A percentile compares a stretch with the other conserved stretches of the same genome.
phyloP scores from a whole-genome alignment of 1,284 basidiomycete genomes.

The Farysia itapuensis region DNA sequence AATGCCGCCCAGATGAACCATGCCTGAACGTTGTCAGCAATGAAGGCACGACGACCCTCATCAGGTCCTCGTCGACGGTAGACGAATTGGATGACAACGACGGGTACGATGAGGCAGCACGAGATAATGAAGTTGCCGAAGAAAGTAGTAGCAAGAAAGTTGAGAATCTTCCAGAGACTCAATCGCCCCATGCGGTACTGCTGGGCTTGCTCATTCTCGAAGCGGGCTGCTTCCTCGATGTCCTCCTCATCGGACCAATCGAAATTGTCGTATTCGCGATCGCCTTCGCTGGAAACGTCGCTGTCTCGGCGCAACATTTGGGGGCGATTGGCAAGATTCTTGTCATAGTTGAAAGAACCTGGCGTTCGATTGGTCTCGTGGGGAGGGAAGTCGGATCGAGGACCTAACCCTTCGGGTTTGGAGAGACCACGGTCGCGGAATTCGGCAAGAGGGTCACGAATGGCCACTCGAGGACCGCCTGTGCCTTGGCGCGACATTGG shows the following conservation, averaged over 20 bases:
- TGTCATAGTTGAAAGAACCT: constrained; percentile 18
- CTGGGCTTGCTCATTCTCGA: constrained; percentile 38
- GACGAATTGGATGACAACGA: constrained; percentile 49
- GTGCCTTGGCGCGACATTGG: constrained; percentile 15
- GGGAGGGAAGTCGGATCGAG: constrained; percentile 45
- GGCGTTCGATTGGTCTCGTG: constrained; percentile 27
- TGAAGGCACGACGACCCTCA: constrained; percentile 31
- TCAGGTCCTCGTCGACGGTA: constrained; percentile 34
- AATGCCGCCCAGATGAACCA: constrained; percentile 59
- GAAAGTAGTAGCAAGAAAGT: constrained; percentile 49
- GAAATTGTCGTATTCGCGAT: constrained; percentile 48
- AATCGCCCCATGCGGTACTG: constrained; percentile 38
- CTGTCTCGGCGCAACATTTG: constrained; percentile 31
- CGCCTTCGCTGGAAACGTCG: constrained; percentile 39
- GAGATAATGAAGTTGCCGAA: constrained; percentile 53
- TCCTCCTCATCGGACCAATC: constrained; percentile 56
- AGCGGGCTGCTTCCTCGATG: constrained; percentile 40
- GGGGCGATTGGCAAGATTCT: constrained; percentile 20
- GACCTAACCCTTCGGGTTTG: constrained; percentile 40
- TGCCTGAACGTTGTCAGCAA: constrained; percentile 54
- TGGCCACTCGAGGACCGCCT: constrained; percentile 38
- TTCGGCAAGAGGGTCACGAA: constrained; percentile 50
- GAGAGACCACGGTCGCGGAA: constrained; percentile 41
- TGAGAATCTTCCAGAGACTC: constrained; percentile 41
- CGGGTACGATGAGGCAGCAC: constrained; percentile 39